Evolutionary conservation across 2,329 filamentous ascomycete genomes (phyloP).

Genomic region (Colletotrichum eremochloae): DNA sequence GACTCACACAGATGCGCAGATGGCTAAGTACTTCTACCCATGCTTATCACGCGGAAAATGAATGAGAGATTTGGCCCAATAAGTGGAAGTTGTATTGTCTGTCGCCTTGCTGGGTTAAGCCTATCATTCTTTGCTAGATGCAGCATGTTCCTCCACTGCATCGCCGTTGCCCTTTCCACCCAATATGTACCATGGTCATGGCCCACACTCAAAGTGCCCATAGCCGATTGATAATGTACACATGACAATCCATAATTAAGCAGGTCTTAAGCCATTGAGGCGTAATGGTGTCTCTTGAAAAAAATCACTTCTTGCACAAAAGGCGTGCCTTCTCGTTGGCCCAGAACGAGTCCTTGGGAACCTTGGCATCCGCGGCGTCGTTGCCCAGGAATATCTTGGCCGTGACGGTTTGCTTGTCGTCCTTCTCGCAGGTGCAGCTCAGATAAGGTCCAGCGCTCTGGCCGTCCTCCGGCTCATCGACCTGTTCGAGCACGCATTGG

Average conservation of each 20-base stretch:
- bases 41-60: not conserved
- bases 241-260: not conserved
- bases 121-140: not conserved
- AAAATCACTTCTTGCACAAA: not conserved
- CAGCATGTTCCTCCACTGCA: not conserved
- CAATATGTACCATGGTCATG: not conserved
- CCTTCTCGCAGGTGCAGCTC: slow-evolving; percentile 3
- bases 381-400: not conserved
- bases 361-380: not conserved
- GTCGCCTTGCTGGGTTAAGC: not conserved
- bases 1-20: not conserved
- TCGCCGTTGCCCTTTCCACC: not conserved
- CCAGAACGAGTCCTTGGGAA: slow-evolving; percentile 8
- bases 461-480: not conserved
- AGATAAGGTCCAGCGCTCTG: not conserved
- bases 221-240: not conserved
- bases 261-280: not conserved
- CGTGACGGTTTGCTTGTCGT: not conserved
- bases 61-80: not conserved
- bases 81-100: not conserved
- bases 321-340: not conserved
- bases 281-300: not conserved
- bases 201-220: not conserved
- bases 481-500: not conserved
- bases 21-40: not conserved